A percentile compares a stretch with the other conserved stretches of the same genome.
phyloP scores from a whole-genome alignment of 768 basidiomycete species.

The Podaxis sp. region DNA sequence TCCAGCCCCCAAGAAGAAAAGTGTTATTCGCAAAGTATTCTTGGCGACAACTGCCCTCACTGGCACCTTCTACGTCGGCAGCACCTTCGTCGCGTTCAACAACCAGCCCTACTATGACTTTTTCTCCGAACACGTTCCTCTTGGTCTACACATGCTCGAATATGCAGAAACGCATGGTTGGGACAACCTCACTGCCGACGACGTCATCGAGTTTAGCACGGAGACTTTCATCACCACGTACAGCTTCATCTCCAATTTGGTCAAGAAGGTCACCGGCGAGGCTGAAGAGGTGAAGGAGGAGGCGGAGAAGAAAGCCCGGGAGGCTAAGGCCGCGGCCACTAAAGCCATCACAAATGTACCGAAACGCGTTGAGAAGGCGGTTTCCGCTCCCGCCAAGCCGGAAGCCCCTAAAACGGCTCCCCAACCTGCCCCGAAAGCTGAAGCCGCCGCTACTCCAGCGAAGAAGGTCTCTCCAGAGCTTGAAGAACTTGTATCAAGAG shows the following conservation, averaged over 20 bases:
- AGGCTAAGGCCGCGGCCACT: slow-evolving; percentile 39
- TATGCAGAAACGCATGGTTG: slow-evolving; percentile 79
- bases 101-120: slow-evolving; percentile 82
- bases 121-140: slow-evolving; percentile 79
- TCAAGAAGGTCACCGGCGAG: slow-evolving; percentile 38
- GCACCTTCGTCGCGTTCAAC: slow-evolving; percentile 76
- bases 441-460: slow-evolving; percentile 25
- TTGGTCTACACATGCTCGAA: slow-evolving; percentile 75
- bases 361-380: slow-evolving; percentile 39
- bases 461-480: slow-evolving; percentile 62
- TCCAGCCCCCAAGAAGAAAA: slow-evolving; percentile 52
- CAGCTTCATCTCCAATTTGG: slow-evolving; percentile 49
- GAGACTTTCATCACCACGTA: slow-evolving; percentile 49
- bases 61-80: slow-evolving; percentile 80
- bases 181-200: slow-evolving; percentile 69
- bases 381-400: slow-evolving; percentile 49
- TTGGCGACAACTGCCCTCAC: slow-evolving; percentile 67
- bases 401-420: not conserved
- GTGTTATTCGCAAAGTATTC: slow-evolving; percentile 58
- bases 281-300: slow-evolving; percentile 33
- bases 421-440: slow-evolving; percentile 41
- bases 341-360: slow-evolving; percentile 44
- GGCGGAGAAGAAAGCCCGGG: slow-evolving; percentile 35
- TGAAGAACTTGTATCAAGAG: slow-evolving; percentile 65
- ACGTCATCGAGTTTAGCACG: slow-evolving; percentile 54